phyloP scores from a whole-genome alignment of 1,139 yeast genomes.

The Suhomyces atakaporum region DNA sequence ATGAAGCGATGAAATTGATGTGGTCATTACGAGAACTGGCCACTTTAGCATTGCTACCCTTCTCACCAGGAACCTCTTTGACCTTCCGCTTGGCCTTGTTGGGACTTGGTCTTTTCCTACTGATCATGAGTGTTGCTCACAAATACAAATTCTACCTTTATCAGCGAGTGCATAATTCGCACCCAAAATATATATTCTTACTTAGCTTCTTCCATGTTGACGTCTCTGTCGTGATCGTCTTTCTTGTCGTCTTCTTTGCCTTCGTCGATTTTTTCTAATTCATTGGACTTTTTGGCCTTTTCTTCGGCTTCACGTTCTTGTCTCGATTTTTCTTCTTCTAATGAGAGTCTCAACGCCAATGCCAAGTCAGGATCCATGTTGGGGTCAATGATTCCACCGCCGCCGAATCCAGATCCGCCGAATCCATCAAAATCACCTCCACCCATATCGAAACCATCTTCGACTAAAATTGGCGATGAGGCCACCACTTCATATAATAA shows the following conservation, averaged over 20 bases:
- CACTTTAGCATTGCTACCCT: neutral
- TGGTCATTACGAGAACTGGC: neutral
- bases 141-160: slow-evolving; percentile 2
- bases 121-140: slow-evolving; percentile 2
- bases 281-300: slow-evolving; percentile 32
- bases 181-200: slow-evolving; percentile 4
- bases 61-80: too few relatives aligned
- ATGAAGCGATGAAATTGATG: slow-evolving; percentile 21
- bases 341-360: slow-evolving; percentile 81
- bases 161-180: slow-evolving; percentile 1
- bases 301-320: slow-evolving; percentile 61
- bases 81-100: neutral
- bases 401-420: slow-evolving; percentile 48
- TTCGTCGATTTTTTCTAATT: slow-evolving; percentile 40
- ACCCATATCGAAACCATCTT: slow-evolving; percentile 52
- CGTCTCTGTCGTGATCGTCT: slow-evolving; percentile 23
- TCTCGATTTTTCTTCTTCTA: slow-evolving; percentile 80
- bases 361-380: slow-evolving; percentile 97
- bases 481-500: slow-evolving; percentile 74
- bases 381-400: slow-evolving; percentile 75
- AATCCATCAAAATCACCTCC: slow-evolving; percentile 34
- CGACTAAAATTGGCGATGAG: slow-evolving; percentile 67
- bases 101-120: neutral
- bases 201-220: slow-evolving; percentile 21
- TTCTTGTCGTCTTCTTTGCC: slow-evolving; percentile 13